Evolutionary conservation across 495 filamentous ascomycete species (phyloP).

Genomic region (Aspergillus homomorphus): DNA sequence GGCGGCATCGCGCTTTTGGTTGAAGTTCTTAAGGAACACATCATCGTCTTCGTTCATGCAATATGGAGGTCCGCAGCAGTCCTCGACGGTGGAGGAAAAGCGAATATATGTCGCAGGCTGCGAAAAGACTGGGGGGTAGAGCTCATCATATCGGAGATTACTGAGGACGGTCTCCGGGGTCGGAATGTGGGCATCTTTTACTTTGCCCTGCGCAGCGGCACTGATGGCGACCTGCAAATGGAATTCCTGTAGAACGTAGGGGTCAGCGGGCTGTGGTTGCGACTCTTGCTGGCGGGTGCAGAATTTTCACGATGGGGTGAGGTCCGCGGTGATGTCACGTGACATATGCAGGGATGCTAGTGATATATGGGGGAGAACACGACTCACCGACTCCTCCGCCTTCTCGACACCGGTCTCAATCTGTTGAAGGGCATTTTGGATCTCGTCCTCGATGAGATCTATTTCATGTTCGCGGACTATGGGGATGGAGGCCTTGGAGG

Average conservation of each 20-base stretch:
- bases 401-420: conserved; percentile 97
- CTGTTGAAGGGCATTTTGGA: conserved; percentile 63
- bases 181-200: conserved; percentile 72
- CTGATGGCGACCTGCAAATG: conserved; percentile 93
- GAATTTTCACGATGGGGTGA: conserved; percentile 28
- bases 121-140: conserved; percentile 75
- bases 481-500: conserved; percentile 77
- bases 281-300: conserved; percentile 21
- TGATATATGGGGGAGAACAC: conserved; percentile 33
- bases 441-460: conserved; percentile 69
- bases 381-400: conserved; percentile 91
- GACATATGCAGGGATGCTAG: conserved; percentile 42
- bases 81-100: conserved; percentile 96
- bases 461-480: conserved; percentile 88
- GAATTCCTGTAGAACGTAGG: conserved; percentile 69
- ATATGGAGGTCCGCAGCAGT: conserved; percentile 82
- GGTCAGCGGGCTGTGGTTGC: conserved; percentile 23
- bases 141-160: conserved; percentile 75
- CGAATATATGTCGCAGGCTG: conserved; percentile 92
- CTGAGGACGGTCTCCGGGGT: conserved; percentile 78
- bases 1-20: conserved; percentile 63
- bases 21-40: conserved; percentile 77
- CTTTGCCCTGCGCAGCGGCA: conserved; percentile 71
- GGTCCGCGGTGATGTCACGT: conserved; percentile 51
- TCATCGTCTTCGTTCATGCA: conserved; percentile 91